phyloP scores from a whole-genome alignment of 345 rosid genomes.

The Syzygium oleosum region DNA sequence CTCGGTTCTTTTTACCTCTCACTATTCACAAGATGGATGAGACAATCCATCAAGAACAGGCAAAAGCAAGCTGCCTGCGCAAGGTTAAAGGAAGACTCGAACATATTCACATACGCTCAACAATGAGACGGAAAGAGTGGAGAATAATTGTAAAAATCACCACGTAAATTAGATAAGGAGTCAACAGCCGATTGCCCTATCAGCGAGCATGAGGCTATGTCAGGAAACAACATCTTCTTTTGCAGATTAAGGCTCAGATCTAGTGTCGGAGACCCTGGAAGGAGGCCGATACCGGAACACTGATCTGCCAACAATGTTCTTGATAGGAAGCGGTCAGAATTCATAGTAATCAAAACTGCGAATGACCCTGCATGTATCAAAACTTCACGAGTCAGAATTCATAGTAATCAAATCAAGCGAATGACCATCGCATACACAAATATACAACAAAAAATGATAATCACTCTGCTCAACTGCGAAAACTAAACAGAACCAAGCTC shows the following conservation, averaged over 20 bases:
- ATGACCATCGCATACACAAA: background rate
- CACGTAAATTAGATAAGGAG: background rate
- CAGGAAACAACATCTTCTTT: conserved; percentile 36
- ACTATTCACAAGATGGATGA: conserved; percentile 1
- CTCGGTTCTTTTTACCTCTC: background rate
- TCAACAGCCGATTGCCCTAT: background rate
- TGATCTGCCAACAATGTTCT: conserved; percentile 61
- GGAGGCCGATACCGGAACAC: conserved; percentile 84
- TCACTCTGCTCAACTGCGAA: background rate
- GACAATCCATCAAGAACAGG: conserved; percentile 9
- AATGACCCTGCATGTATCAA: conserved; percentile 48
- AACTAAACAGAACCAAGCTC: background rate
- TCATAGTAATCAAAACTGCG: too few relatives aligned
- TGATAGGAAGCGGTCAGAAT: conserved; percentile 52
- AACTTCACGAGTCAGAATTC: background rate
- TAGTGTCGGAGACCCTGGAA: conserved; percentile 50
- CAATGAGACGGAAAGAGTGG: background rate
- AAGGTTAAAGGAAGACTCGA: background rate
- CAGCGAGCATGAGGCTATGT: conserved; percentile 10
- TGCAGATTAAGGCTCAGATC: conserved; percentile 19
- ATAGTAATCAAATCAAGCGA: background rate
- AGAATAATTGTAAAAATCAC: background rate
- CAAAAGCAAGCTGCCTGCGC: background rate
- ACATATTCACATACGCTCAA: background rate
- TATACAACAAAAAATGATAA: background rate